Base-by-base conservation (phyloP, 352 stramenopile species). In the Phytophthora ramorum region DNA sequence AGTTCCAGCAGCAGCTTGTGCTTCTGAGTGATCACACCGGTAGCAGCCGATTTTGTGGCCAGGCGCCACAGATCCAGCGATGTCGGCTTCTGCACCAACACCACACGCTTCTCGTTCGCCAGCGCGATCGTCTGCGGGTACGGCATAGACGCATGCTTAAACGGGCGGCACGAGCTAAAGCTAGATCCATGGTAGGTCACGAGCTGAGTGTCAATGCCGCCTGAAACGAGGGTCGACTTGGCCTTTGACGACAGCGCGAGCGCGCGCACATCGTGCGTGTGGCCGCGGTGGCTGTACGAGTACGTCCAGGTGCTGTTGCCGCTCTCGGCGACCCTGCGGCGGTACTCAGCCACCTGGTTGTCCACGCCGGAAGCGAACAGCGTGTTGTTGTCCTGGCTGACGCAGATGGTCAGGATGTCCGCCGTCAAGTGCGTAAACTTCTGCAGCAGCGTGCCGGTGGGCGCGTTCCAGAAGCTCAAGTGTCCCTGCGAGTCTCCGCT, bases 321-420 rank as follows among this genome's bases (percentile, higher is more conserved):
- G 30, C 71, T 71, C 19, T 79, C 48, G 16, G 63, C 60, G 1
- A 67, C 63, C 2, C 79, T 75, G 34, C 87, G 86, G 14, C 83
- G 82, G 57, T 96, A 89, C 63, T 92, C 80, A 26, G 95, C 89
- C 34, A 98, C 93, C 55, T 96, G 90, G 47, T 96, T 97, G 81
- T 98, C 96, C 7, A 98, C 83, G 17, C 94, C 96, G 2, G 90
- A 97, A 9, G 91, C 91, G 73, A 98, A 98, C 2, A 98, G 72
- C 61, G 89, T 90, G 49, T 89, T 85, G 72, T 98, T 95, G 48
- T 83, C 81, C 13, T 75, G 48, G 64, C 93, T 92, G 26, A 96
- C 83, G 37, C 80, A 89, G 28, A 98, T 74, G 51, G 89, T 78
- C 19, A 98, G 69, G 40, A 98, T 91, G 71, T 98, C 96, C 7